Evolutionary conservation across 2,329 filamentous ascomycete species (phyloP).

Genomic region (Boeremia lycopersici): DNA sequence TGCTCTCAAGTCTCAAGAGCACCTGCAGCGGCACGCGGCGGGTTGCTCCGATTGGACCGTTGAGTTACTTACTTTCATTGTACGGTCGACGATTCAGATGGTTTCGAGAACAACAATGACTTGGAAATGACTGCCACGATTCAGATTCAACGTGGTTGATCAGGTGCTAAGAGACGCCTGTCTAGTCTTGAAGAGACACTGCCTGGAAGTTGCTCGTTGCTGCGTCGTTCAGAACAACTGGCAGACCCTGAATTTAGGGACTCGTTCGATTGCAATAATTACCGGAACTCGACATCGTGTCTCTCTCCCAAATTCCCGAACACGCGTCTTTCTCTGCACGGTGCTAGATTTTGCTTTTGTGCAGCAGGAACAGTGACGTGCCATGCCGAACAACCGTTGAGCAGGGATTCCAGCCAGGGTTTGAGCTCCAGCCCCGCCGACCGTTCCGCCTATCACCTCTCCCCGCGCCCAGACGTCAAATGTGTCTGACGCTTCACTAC

Average conservation of each 20-base stretch:
- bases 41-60: no score
- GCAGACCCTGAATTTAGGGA: neutral
- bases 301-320: neutral
- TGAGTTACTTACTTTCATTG: no score
- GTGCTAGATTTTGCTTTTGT: neutral
- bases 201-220: neutral
- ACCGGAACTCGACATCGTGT: no score
- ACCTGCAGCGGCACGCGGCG: no score
- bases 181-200: neutral
- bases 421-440: constrained; percentile 16
- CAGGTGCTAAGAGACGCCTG: no score
- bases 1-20: neutral
- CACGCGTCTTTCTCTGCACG: neutral
- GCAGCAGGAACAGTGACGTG: constrained; percentile 6
- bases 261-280: no score
- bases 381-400: constrained; percentile 15
- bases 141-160: no score
- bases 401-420: constrained; percentile 14
- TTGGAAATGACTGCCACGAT: no score
- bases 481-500: constrained; percentile 9
- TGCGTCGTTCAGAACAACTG: neutral
- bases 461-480: constrained; percentile 9
- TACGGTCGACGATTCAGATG: no score
- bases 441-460: constrained; percentile 11
- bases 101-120: no score